phyloP scores from a whole-genome alignment of 192 early-diverging fungal genomes.

The Coemansia sp. region DNA sequence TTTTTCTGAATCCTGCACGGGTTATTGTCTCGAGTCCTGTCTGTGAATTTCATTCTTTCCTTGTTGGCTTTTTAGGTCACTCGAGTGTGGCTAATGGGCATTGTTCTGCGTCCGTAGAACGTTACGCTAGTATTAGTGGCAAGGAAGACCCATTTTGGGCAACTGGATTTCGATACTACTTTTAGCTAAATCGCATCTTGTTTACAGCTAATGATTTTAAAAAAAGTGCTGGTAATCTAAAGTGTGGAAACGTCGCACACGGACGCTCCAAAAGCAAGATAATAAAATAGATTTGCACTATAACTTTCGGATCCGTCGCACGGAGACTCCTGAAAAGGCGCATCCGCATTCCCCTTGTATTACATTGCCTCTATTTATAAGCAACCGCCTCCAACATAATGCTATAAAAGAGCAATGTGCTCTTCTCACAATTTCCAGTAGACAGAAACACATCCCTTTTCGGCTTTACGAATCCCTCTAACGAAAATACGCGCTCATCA shows the following conservation, averaged over 20 bases:
- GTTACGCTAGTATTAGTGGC: too few species aligned
- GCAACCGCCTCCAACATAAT: not conserved
- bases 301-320: not conserved
- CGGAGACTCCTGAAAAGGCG: not conserved
- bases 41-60: too few species aligned
- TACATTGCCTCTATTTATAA: constrained; percentile 32
- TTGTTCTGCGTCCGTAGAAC: too few species aligned
- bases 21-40: too few species aligned
- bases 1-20: too few species aligned
- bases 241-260: not conserved
- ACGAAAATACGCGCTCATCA: constrained; percentile 2
- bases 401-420: constrained; percentile 37
- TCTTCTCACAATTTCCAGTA: not conserved
- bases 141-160: too few species aligned
- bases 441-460: not conserved
- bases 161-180: too few species aligned
- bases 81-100: too few species aligned
- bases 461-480: not conserved
- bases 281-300: not conserved
- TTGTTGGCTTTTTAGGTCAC: too few species aligned
- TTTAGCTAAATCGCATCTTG: too few species aligned
- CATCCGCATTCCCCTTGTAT: not conserved
- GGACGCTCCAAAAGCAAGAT: not conserved
- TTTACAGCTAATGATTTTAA: not conserved
- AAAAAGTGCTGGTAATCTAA: not conserved